Conservation (phyloP, 768 basidiomycete genomes). For the Rhodotorula babjevae region DNA sequence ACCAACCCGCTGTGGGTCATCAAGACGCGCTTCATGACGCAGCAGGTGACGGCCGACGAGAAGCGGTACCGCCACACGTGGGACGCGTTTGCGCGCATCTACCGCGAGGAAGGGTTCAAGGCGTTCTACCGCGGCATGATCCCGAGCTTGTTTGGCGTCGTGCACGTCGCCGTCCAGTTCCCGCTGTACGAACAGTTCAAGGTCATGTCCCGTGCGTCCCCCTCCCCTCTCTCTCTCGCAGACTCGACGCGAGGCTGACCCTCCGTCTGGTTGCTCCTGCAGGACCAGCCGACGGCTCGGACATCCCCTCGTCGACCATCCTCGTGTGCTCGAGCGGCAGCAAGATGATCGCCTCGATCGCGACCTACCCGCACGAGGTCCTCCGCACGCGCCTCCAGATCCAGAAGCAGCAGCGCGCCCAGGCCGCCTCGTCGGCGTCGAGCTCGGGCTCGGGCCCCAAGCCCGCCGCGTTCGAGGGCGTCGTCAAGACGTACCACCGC, state of each 20-base stretch:
- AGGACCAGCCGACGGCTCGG: conserved; percentile 45
- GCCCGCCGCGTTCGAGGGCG: conserved; percentile 50
- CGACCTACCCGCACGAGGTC: conserved; percentile 97
- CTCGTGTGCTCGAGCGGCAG: conserved; percentile 85
- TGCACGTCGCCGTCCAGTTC: conserved; percentile 95
- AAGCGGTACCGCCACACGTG: conserved; percentile 77
- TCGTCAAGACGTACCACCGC: conserved; percentile 65
- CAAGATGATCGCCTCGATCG: conserved; percentile 92
- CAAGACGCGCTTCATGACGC: conserved; percentile 97
- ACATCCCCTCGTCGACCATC: conserved; percentile 60
- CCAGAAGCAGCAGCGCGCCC: conserved; percentile 38
- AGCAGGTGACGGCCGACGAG: conserved; percentile 34
- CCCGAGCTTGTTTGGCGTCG: conserved; percentile 86
- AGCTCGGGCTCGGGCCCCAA: neutral
- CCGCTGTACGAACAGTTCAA: conserved; percentile 93
- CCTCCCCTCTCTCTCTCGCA: conserved; percentile 1
- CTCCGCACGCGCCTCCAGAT: conserved; percentile 97
- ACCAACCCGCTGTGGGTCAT: conserved; percentile 99
- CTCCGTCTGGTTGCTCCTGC: conserved; percentile 22
- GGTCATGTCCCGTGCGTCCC: conserved; percentile 68
- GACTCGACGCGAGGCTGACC: too few relatives aligned
- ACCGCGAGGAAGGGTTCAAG: conserved; percentile 72
- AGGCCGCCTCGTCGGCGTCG: neutral
- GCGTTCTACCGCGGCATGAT: conserved; percentile 93
- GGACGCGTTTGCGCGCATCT: conserved; percentile 85